phyloP scores from a whole-genome alignment of 2,329 filamentous ascomycete genomes.

The Penicillium olsonii region DNA sequence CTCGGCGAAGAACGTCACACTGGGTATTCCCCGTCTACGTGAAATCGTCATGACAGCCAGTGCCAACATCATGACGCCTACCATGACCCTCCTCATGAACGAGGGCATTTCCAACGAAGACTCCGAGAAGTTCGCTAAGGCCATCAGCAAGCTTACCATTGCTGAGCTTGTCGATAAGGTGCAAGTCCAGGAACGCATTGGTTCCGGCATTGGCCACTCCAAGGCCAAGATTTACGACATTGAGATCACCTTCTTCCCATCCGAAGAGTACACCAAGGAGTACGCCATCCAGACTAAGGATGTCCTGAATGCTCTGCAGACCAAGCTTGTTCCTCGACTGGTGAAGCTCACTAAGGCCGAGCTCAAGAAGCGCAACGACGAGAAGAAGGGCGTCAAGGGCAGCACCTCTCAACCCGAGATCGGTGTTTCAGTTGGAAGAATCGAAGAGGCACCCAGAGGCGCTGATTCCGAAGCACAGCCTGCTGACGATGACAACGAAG shows the following conservation, averaged over 20 bases:
- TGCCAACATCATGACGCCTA: constrained; percentile 82
- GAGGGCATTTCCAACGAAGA: constrained; percentile 69
- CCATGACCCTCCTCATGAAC: constrained; percentile 70
- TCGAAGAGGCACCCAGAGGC: constrained; percentile 53
- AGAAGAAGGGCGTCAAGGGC: constrained; percentile 56
- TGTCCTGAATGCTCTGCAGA: constrained; percentile 77
- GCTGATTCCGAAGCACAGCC: constrained; percentile 58
- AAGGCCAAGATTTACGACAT: constrained; percentile 86
- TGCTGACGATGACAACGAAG: constrained; percentile 70
- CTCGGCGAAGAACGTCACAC: constrained; percentile 96
- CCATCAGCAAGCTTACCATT: constrained; percentile 81
- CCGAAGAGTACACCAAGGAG: constrained; percentile 77
- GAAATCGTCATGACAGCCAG: constrained; percentile 99
- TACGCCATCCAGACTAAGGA: constrained; percentile 81
- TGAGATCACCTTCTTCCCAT: constrained; percentile 78
- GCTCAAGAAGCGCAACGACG: constrained; percentile 72
- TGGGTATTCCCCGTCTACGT: constrained; percentile 94
- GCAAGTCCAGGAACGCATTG: constrained; percentile 76
- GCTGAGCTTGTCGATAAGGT: constrained; percentile 82
- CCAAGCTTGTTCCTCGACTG: constrained; percentile 72
- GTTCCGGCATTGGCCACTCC: constrained; percentile 65
- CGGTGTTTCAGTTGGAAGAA: constrained; percentile 60
- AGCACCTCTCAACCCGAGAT: constrained; percentile 77
- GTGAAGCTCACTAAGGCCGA: constrained; percentile 72
- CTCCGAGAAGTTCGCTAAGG: constrained; percentile 82